Evolutionary conservation across 805 yeast genomes (phyloP), one percentile per base, ranked within the genome.

Genomic region (Cyberlindnera maritima): DNA sequence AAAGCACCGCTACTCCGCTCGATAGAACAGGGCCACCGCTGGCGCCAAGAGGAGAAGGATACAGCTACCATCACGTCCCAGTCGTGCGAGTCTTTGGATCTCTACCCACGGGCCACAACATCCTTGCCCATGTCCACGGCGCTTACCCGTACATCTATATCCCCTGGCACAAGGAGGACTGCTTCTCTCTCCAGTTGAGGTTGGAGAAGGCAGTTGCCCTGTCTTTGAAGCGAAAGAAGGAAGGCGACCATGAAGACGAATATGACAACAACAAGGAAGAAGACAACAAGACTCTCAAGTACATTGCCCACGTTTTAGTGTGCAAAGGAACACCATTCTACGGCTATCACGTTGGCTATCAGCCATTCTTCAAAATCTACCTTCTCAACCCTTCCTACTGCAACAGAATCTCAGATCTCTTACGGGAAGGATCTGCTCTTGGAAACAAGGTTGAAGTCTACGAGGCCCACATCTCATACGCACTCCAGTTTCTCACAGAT

Each of bases 261-360:
- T 48, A 45, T 2, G 36, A 37, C 11, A 43, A 39, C 9, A 40
- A 45, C 1, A 29, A 33, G 13, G 35, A 34, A 4, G 47, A 44
- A 13, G 47, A 51, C 8, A n/a, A 23, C 3, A 57, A 48, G 36
- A 29, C 35, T 1, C 47, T 71, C 39, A 71, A 69, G 32, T 83
- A 70, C 56, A 67, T 86, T 36, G 83, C 89, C 0, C 75, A 77
- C 44, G 74, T 86, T 0, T 71, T 81, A 0, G 49, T 88, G 0
- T 85, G 95, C 44, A 80, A 81, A 52, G 97, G 85, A 0, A 71
- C 79, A 0, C 92, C 95, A 0, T 84, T 91, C 41, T 94, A 94
- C 62, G 98, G 98, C 0, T 92, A 76, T 62, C 80, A 80, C 53
- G 72, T 79, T 2, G 89, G 89, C 0, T 77, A 80, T 68, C 56